phyloP scores from a whole-genome alignment of 2,329 filamentous ascomycete species.

The Fusarium sp. region DNA sequence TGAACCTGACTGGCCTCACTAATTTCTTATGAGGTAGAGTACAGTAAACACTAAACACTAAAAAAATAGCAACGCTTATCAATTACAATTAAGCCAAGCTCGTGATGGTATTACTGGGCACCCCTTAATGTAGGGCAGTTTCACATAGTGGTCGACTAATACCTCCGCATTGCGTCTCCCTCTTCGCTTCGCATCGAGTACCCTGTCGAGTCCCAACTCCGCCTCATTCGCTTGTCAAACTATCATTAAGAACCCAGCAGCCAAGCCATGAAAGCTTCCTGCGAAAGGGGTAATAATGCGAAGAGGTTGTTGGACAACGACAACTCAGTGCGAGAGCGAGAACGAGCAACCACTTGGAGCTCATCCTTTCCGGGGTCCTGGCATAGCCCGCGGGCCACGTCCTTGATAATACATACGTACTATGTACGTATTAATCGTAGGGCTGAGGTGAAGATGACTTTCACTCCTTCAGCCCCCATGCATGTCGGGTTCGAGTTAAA shows the following conservation, averaged over 20 bases:
- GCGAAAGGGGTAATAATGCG: not conserved
- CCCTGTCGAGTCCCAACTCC: constrained; percentile 21
- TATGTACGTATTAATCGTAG: constrained; percentile 28
- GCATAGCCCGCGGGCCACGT: constrained; percentile 16
- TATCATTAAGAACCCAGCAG: not conserved
- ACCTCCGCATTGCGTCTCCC: constrained; percentile 29
- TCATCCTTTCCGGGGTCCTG: not conserved
- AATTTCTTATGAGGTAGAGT: constrained; percentile 18
- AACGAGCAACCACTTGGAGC: constrained; percentile 24
- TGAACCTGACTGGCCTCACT: not conserved
- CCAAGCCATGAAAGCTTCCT: constrained; percentile 1
- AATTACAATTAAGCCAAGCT: constrained; percentile 6
- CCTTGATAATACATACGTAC: constrained; percentile 1
- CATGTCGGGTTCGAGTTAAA: constrained; percentile 17
- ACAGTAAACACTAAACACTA: constrained; percentile 9
- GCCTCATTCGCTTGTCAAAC: constrained; percentile 29
- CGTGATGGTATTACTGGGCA: constrained; percentile 14
- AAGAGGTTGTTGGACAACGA: constrained; percentile 4
- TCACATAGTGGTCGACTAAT: constrained; percentile 16
- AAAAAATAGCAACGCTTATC: not conserved
- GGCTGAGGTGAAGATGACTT: constrained; percentile 38
- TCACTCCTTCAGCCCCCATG: constrained; percentile 7
- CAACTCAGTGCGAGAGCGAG: constrained; percentile 20
- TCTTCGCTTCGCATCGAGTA: constrained; percentile 11
- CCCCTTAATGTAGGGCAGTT: constrained; percentile 6